A percentile compares a stretch with the other conserved stretches of the same genome.
These are phyloP conservation scores for Rhodotorula babjevae DNA, from an alignment of 768 basidiomycete species.

Conservation along the genomic window DNA sequence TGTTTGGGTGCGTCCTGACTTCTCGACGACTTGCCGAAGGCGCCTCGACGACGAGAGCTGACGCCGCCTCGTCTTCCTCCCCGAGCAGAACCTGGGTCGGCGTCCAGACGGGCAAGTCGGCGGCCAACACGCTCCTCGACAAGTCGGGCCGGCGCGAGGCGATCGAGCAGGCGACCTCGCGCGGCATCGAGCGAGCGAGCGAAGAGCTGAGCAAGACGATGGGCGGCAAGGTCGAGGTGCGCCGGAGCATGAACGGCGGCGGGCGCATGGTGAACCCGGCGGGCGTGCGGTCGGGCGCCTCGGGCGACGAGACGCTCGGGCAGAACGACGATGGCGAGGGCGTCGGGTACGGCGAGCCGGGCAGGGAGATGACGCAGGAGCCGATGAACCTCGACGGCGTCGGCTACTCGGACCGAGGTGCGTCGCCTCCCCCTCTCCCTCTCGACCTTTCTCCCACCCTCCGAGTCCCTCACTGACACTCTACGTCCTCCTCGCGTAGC, in stretches of 20 bases:
- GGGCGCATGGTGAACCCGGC: background rate
- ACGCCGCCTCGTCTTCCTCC: background rate
- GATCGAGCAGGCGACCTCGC: conserved; percentile 6
- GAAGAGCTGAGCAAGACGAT: conserved; percentile 1
- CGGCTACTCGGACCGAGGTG: conserved; percentile 33
- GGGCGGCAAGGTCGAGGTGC: background rate
- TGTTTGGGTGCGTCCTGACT: conserved; percentile 10
- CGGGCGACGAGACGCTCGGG: background rate
- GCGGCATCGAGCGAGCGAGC: background rate
- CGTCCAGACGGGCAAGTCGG: conserved; percentile 5
- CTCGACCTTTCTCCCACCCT: background rate
- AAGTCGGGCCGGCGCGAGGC: conserved; percentile 15
- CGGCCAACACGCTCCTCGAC: conserved; percentile 12
- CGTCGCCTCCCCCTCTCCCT: background rate
- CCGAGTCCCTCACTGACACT: too few species aligned
- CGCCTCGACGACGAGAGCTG: too few species aligned
- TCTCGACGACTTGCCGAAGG: too few species aligned
- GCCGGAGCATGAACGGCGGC: background rate
- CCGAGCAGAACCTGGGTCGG: conserved; percentile 16
- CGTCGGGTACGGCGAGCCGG: conserved; percentile 21
- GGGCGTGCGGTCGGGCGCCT: background rate
- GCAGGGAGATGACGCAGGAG: conserved; percentile 12
- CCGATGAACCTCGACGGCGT: background rate
- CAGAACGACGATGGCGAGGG: background rate
- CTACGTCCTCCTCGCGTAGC: background rate